Base-by-base conservation (phyloP, 192 early-diverging fungal genomes). In the Backusella morwellensis region DNA sequence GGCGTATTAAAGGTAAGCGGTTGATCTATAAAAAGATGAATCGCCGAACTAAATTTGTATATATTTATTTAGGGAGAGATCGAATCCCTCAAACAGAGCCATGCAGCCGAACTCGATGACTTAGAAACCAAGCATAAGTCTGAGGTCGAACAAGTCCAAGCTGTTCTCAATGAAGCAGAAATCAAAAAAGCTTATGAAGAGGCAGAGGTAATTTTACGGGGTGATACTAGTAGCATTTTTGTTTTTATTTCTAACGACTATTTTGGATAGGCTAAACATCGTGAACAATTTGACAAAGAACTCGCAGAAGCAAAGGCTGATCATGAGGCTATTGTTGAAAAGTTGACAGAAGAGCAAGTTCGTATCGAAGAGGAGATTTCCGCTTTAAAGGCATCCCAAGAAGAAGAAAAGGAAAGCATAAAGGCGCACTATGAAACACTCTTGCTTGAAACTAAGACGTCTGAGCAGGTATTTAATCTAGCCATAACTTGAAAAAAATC, bases 41-140 rank as follows among this genome's bases (percentile, higher is more conserved):
- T 21, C 14, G 40, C 36, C 41, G 36, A 23, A 32, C 40, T 40
- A 26, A 38, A 11, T 44, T 32, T 26, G 36, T 44, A 4, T 52
- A 21, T n/a, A 29, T 70, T 47, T 50, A 44, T 59, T 26, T 77
- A 77, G 75, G 75, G 54, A 47, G 47, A 70, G 36, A 77, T 77
- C n/a, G 68, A 29, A 17, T 29, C 44, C 11, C 50, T 77, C n/a
- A 26, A 77, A 23, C 6, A 52, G n/a, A 59, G 12, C 29, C 44
- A 77, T 56, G 50, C 69, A 63, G 38, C 17, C 36, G 26, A 77
- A 42, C 44, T 68, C 19, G 41, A 75, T 15, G 42, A 75, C 15
- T 66, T 75, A n/a, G 47, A 72, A 23, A 15, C 2, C 12, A 12
- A 17, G 41, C 70, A 72, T 50, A 29, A 50, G 8, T 23, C 40